Conservation (phyloP, 345 rosid genomes). For the Alliaria petiolata region DNA sequence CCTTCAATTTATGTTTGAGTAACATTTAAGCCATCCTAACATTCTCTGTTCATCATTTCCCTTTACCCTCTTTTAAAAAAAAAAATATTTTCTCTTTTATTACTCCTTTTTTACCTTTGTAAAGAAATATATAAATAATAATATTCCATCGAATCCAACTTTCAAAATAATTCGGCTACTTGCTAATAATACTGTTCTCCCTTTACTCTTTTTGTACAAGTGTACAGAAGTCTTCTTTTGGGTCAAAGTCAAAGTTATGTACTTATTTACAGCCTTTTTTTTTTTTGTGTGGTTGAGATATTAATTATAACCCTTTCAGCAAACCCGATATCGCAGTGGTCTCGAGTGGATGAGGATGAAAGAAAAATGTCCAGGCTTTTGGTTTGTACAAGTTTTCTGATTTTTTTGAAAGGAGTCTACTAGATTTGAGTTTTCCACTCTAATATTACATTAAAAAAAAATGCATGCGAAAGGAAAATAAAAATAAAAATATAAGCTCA, state of each 20-base stretch:
- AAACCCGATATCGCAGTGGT: conserved; percentile 3
- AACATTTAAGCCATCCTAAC: conserved; percentile 51
- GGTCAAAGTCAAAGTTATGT: conserved; percentile 42
- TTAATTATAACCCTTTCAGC: conserved; percentile 1
- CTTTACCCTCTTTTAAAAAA: neutral
- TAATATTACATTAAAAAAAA: neutral
- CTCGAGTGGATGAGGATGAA: neutral
- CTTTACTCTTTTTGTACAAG: conserved; percentile 16
- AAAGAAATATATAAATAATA: neutral
- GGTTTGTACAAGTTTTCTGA: neutral
- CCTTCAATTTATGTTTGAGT: conserved; percentile 47
- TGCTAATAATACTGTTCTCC: conserved; percentile 24
- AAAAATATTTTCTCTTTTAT: neutral
- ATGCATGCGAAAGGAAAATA: too few species aligned
- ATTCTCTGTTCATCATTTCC: conserved; percentile 46
- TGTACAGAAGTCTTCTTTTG: conserved; percentile 29
- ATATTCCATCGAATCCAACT: conserved; percentile 5
- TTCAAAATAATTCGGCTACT: conserved; percentile 22
- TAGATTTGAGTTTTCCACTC: neutral
- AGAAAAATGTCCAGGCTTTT: neutral
- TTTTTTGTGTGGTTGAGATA: conserved; percentile 7
- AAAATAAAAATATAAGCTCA: neutral
- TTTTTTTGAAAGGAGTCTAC: neutral
- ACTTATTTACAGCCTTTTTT: conserved; percentile 15
- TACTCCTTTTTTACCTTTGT: conserved; percentile 1